phyloP scores from a whole-genome alignment of 1,284 basidiomycete species.

The Amylostereum chailletii region DNA sequence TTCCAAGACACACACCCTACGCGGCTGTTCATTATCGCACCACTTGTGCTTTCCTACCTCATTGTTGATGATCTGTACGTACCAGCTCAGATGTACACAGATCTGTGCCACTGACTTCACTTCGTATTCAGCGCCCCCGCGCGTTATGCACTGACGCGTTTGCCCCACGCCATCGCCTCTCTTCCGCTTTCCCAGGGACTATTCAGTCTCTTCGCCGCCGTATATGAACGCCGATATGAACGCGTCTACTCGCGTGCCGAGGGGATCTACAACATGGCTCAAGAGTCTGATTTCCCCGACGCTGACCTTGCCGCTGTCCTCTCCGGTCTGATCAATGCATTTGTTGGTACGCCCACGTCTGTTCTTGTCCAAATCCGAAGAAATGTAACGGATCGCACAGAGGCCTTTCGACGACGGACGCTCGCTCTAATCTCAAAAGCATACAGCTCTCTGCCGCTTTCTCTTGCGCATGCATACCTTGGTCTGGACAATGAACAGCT shows the following conservation, averaged over 20 bases:
- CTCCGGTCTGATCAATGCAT: constrained; percentile 32
- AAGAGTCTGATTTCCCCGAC: constrained; percentile 33
- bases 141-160: constrained; percentile 40
- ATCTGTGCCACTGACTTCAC: constrained; percentile 1
- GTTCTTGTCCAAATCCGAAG: neutral
- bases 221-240: constrained; percentile 43
- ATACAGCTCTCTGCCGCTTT: constrained; percentile 49
- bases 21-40: constrained; percentile 43
- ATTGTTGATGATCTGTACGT: constrained; percentile 52
- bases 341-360: constrained; percentile 35
- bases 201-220: constrained; percentile 36
- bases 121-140: constrained; percentile 40
- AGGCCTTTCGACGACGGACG: constrained; percentile 44
- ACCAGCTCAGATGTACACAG: neutral
- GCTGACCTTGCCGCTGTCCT: constrained; percentile 36
- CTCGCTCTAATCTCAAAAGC: constrained; percentile 46
- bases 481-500: constrained; percentile 40
- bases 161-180: constrained; percentile 36
- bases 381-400: constrained; percentile 16
- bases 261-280: constrained; percentile 30
- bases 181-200: constrained; percentile 38
- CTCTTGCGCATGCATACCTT: constrained; percentile 46
- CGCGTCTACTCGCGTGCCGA: constrained; percentile 43
- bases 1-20: constrained; percentile 31
- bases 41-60: constrained; percentile 53